Evolutionary conservation across 139 green algal species (phyloP).

Genomic region (Chlorella sp.): DNA sequence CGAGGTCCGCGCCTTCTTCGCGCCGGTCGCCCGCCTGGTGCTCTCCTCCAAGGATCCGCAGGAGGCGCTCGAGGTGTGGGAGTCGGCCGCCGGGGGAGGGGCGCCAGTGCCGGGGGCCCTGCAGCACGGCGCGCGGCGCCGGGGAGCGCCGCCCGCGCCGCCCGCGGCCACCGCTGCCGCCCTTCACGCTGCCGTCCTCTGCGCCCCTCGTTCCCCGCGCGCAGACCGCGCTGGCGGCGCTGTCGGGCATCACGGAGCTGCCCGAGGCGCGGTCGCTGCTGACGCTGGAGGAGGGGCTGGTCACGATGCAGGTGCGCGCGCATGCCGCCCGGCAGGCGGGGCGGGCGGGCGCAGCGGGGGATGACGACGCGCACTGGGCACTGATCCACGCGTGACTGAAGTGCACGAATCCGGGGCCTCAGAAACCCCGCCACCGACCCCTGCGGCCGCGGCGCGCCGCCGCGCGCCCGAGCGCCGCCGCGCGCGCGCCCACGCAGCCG

Average conservation of each 20-base stretch:
- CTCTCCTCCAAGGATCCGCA: slow-evolving; percentile 61
- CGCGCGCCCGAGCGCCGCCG: no score
- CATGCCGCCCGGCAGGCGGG: no score
- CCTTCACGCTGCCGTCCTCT: not conserved
- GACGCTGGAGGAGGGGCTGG: slow-evolving; percentile 73
- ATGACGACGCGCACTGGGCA: no score
- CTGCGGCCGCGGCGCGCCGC: no score
- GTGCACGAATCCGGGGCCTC: no score
- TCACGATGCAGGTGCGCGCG: slow-evolving; percentile 75
- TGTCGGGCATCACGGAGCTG: slow-evolving; percentile 85
- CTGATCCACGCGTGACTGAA: no score
- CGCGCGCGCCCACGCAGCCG: no score
- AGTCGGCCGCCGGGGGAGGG: not conserved
- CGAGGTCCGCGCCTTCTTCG: slow-evolving; percentile 83
- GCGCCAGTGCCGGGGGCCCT: not conserved
- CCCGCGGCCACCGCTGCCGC: not conserved
- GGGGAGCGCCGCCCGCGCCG: not conserved
- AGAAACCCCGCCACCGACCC: no score
- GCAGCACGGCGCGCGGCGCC: no score
- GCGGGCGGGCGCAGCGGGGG: no score
- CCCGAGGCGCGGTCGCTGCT: slow-evolving; percentile 71
- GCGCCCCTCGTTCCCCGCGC: slow-evolving; percentile 40
- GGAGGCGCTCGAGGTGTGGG: slow-evolving; percentile 33
- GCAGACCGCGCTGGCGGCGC: slow-evolving; percentile 82
- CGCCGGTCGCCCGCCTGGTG: slow-evolving; percentile 74